phyloP scores from a whole-genome alignment of 352 stramenopile species.

The Peronospora destructor region DNA sequence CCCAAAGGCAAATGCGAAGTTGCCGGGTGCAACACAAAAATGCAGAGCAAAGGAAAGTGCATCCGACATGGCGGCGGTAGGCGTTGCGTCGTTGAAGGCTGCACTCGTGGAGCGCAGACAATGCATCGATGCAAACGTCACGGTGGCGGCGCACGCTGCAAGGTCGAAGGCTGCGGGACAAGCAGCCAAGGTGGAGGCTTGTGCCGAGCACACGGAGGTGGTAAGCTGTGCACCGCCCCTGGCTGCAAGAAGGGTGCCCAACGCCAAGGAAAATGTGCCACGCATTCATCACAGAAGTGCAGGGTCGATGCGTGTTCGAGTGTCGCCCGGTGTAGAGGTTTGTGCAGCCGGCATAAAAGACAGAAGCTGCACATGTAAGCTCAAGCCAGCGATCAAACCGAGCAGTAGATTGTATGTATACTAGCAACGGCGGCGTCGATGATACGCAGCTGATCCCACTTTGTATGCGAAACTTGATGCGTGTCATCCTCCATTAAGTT shows the following conservation, averaged over 20 bases:
- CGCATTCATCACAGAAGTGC: constrained; percentile 67
- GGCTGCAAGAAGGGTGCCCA: constrained; percentile 85
- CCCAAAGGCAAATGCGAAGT: constrained; percentile 32
- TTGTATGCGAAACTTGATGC: constrained; percentile 1
- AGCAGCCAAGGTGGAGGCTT: constrained; percentile 69
- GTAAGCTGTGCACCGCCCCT: constrained; percentile 72
- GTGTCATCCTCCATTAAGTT: neutral
- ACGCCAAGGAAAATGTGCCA: constrained; percentile 73
- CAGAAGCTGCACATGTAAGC: constrained; percentile 4
- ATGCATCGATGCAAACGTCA: constrained; percentile 77
- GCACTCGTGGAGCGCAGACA: constrained; percentile 59
- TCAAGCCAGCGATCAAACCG: neutral
- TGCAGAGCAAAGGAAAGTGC: constrained; percentile 65
- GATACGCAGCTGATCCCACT: constrained; percentile 1
- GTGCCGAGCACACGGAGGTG: constrained; percentile 77
- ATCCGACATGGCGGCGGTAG: constrained; percentile 80
- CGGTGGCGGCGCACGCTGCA: constrained; percentile 64
- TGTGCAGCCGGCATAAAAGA: constrained; percentile 21
- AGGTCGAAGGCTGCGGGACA: constrained; percentile 44
- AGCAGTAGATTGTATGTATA: constrained; percentile 4
- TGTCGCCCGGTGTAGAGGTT: constrained; percentile 54
- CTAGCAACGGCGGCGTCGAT: constrained; percentile 1
- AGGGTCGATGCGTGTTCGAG: constrained; percentile 50
- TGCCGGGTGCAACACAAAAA: constrained; percentile 59
- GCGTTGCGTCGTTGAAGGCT: constrained; percentile 54